Evolutionary conservation across 2,329 filamentous ascomycete species (phyloP), one percentile per base, ranked within the genome.

Genomic region (Trichoderma sp.): DNA sequence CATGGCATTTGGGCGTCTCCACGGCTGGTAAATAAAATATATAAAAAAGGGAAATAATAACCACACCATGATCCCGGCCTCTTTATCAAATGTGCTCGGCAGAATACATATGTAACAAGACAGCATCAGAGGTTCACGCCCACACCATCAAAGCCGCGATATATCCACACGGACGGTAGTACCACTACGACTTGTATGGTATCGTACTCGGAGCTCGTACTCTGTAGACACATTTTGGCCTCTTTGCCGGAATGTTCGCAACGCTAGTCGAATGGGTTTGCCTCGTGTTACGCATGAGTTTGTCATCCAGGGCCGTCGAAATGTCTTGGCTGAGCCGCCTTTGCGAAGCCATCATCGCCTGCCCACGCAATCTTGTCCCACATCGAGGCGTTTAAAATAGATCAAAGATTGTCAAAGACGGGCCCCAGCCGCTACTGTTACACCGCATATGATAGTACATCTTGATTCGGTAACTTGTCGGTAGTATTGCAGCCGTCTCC

Each of bases 301-400:
- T 62, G 63, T 61, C 70, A 68, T 28, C 36, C 65, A 63, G 43
- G 43, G 17, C 55, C 57, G 17, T 71, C 58, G 32, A 64, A 64
- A 20, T 70, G 68, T 70, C 68, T 70, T 58, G 68, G 59, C 57
- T 28, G 58, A 55, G 65, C 39, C 64, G 57, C 63, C 4, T 47
- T 63, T 43, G 23, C 53, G 23, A 64, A 36, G 43, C 61, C 28
- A 47, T 32, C 62, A 17, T 36, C 57, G 59, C 43, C 70, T 39
- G 57, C 57, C 55, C 39, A 39, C 70, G 64, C 70, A 63, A 64
- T 64, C 47, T 63, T 64, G 70, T 68, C 63, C 62, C 64, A 57
- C 70, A 26, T 26, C 3, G 68, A 47, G 70, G 32, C 26, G 65
- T 66, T 71, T 62, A n/a, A 23, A 23, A 59, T 50, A 53, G n/a